A percentile compares a stretch with the other conserved stretches of the same genome.
phyloP scores from a whole-genome alignment of 306 rosid genomes.

The Vicia faba region DNA sequence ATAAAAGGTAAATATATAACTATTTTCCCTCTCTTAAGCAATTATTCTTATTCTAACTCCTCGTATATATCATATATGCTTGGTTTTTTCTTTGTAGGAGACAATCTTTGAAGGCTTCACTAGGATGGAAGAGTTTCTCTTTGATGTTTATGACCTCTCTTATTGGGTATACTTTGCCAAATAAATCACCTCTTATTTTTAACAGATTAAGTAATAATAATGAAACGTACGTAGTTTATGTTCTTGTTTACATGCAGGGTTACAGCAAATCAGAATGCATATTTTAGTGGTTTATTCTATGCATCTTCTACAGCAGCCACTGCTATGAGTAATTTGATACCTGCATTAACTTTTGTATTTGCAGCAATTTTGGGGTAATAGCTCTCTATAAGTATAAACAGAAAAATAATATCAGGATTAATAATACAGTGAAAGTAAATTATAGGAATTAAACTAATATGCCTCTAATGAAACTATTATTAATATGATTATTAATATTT shows the following conservation, averaged over 20 bases:
- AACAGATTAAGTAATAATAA: not conserved
- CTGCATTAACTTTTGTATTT: constrained; percentile 64
- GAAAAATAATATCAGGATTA: no score
- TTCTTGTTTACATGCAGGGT: constrained; percentile 42
- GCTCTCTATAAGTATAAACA: not conserved
- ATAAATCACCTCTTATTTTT: not conserved
- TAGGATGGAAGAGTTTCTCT: constrained; percentile 53
- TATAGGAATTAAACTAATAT: not conserved
- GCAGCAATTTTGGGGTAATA: constrained; percentile 64
- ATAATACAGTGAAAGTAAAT: not conserved
- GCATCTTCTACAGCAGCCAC: constrained; percentile 64
- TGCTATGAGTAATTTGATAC: constrained; percentile 68
- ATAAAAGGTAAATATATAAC: not conserved
- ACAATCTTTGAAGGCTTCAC: constrained; percentile 40
- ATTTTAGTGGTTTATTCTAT: constrained; percentile 64
- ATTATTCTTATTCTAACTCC: not conserved
- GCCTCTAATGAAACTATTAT: not conserved
- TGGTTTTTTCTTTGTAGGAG: constrained; percentile 40
- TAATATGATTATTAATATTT: constrained; percentile 10
- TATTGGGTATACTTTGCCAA: constrained; percentile 50
- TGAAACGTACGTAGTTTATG: constrained; percentile 4
- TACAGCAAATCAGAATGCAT: constrained; percentile 68
- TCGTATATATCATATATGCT: not conserved
- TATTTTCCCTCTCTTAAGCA: not conserved
- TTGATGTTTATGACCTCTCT: constrained; percentile 60